Evolutionary conservation across 371 early-diverging fungal species (phyloP).

Genomic region (Circinella minor): DNA sequence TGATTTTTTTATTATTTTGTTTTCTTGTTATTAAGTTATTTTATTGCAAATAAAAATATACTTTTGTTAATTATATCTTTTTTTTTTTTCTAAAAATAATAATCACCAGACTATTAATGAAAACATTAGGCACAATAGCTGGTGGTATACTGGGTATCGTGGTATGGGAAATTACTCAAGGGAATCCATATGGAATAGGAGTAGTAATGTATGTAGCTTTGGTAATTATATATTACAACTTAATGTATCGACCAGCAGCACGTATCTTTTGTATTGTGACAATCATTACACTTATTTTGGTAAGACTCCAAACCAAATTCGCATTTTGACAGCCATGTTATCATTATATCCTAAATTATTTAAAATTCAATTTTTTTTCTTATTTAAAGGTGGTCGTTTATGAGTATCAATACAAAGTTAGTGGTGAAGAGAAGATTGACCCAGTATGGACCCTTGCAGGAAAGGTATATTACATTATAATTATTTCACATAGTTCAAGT

Average conservation of each 20-base stretch:
- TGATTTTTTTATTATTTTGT: no score
- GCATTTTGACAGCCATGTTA: not conserved
- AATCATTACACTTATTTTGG: conserved; percentile 36
- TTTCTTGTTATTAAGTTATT: no score
- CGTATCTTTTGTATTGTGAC: conserved; percentile 35
- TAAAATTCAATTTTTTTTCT: not conserved
- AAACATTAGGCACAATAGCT: conserved; percentile 36
- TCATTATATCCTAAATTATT: no score
- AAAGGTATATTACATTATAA: conserved; percentile 32
- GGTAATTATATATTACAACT: conserved; percentile 33
- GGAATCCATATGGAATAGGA: conserved; percentile 44
- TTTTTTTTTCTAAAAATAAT: not conserved
- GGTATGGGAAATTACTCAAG: conserved; percentile 49
- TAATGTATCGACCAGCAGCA: conserved; percentile 31
- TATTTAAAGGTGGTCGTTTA: conserved; percentile 31
- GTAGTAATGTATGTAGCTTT: conserved; percentile 34
- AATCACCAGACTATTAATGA: conserved; percentile 20
- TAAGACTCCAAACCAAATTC: conserved; percentile 4
- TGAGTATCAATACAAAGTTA: conserved; percentile 28
- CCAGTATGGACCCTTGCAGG: conserved; percentile 46
- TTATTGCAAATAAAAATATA: not conserved
- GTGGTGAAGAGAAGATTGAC: conserved; percentile 15
- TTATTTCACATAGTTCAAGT: no score
- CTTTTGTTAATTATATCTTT: no score
- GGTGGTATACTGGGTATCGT: conserved; percentile 43